Base-by-base conservation (phyloP, 2,329 filamentous ascomycete genomes). In the Trichoderma simmonsii region DNA sequence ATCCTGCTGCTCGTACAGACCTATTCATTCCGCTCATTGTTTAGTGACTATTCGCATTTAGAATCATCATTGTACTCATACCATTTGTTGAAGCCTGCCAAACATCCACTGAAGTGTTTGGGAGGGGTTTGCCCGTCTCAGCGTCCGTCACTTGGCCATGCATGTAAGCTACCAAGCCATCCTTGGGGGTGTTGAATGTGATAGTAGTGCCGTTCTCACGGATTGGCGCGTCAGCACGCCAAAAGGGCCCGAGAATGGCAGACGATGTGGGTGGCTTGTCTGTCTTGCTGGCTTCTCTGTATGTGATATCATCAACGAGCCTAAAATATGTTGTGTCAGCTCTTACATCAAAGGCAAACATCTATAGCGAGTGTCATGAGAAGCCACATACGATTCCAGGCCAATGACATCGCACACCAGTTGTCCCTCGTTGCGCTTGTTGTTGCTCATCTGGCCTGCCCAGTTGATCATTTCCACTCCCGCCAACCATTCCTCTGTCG, bases 171-270 rank as follows among this genome's bases (percentile, higher is more conserved):
- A 90, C 82, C 73, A 92, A 76, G 15, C 78, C 83, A 71, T 85
- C 83, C 67, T 81, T 72, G 6, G 87, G 86, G 74, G 83, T 85
- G 73, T 86, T 79, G 71, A 83, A 83, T 24, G 90, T 85, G 74
- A 96, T 93, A 76, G 85, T 90, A 60, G 86, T 87, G 64, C 92
- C 93, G 78, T 92, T 92, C n/a, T 89, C 82, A 61, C 91, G 87
- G 72, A 87, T 82, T 6, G 93, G 93, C 0, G 93, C 89, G 75
- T 94, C 87, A 57, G 89, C 86, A 6, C 93, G 88, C 88, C 93
- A 97, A 83, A 97, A 97, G 1, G 94, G 94, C 0, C 94, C 94
- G 0, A 97, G 87, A 75, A 97, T 94, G 54, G 93, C 90, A 4
- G 92, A 92, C 2, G 92, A 88, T 6, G 93, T 96, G 12, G 90